Evolutionary conservation across 192 early-diverging fungal species (phyloP), one percentile per base, ranked within the genome.

Genomic region (Funneliformis mosseae): DNA sequence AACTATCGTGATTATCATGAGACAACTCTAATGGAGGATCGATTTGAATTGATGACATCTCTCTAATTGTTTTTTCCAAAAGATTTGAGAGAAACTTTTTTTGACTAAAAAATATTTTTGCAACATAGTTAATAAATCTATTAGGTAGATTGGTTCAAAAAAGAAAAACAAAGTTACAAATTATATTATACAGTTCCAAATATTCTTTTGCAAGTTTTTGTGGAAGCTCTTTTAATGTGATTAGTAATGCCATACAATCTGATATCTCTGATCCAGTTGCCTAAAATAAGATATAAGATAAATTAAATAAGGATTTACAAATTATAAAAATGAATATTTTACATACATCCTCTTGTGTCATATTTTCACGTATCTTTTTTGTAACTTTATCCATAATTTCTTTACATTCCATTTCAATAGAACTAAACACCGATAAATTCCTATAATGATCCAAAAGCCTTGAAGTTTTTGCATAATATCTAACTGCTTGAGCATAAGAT

Each of bases 341-440:
- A 68, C 50, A 69, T 63, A 87, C 86, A 55, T 84, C 68, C 4
- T 81, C 48, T 23, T 82, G 69, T 38, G 81, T 81, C 84, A 94
- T 86, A 23, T 84, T 84, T 33, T 82, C 79, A 75, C 91, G 88
- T 10, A 97, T 88, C 5, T 89, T 87, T 59, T 81, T 78, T 10
- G 89, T 90, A 5, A 97, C 90, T 43, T 90, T 88, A 18, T 89
- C 87, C 87, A 97, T 96, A 33, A 95, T 94, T 28, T 88, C 86
- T 63, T 88, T 87, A 70, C 96, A 95, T 75, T 99, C 96, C 18
- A 87, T 86, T 55, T 93, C 92, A 23, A 97, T 95, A 6, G 90
- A 89, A 39, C 85, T 90, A 83, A 97, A 97, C 21, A 92, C 89
- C 55, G 93, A 85, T 59, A 97, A 82, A 55, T 90, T 87, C 25